phyloP scores from a whole-genome alignment of 768 basidiomycete species.

The Megacollybia marginata region DNA sequence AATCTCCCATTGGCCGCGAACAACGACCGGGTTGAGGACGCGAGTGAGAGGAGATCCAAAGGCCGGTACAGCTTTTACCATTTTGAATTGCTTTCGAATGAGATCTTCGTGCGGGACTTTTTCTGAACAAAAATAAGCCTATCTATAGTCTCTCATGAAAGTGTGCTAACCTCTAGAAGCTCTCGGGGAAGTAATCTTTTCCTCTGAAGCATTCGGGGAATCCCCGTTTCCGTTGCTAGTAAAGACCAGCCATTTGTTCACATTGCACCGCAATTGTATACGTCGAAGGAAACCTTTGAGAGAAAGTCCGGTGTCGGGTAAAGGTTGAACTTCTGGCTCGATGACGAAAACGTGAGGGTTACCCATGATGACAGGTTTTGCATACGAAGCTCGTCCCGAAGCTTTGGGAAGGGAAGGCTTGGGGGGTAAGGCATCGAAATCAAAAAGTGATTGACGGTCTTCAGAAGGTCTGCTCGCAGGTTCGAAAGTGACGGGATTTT shows the following conservation, averaged over 20 bases:
- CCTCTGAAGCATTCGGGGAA: not conserved
- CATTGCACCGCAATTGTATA: conserved; percentile 35
- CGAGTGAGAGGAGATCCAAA: conserved; percentile 65
- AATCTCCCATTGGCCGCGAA: conserved; percentile 83
- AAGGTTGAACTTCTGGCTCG: conserved; percentile 14
- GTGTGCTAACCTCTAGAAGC: not conserved
- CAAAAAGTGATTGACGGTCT: conserved; percentile 36
- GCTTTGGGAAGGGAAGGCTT: conserved; percentile 9
- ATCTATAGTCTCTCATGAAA: not conserved
- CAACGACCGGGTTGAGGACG: conserved; percentile 61
- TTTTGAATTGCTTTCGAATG: conserved; percentile 29
- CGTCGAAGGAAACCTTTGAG: conserved; percentile 28
- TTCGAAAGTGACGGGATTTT: conserved; percentile 19
- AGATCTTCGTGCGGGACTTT: not conserved
- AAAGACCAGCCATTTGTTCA: conserved; percentile 27
- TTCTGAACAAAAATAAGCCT: not conserved
- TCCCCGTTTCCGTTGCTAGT: not conserved
- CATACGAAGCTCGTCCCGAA: not conserved
- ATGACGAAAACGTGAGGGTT: conserved; percentile 3
- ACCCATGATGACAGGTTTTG: not conserved
- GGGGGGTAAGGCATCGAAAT: conserved; percentile 44
- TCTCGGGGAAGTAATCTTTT: not conserved
- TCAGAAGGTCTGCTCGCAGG: conserved; percentile 24
- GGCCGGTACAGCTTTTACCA: conserved; percentile 54
- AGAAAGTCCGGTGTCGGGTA: conserved; percentile 13